Evolutionary conservation across 2,329 filamentous ascomycete species (phyloP).

Genomic region (Nemania diffusa): DNA sequence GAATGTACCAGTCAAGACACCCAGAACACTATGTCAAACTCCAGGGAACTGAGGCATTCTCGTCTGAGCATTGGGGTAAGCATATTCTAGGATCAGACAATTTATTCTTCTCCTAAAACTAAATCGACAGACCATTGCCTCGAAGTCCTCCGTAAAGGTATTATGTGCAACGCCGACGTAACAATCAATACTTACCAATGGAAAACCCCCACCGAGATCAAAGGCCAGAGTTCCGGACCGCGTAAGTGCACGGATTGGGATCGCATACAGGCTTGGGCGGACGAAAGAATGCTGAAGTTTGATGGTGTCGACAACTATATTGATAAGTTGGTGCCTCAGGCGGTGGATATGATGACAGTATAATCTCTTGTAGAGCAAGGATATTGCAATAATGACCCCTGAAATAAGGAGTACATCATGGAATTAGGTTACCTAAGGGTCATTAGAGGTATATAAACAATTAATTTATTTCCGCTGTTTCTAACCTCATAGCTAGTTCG

Average conservation of each 20-base stretch:
- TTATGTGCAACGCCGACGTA: slow-evolving; percentile 26
- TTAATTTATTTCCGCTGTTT: no score
- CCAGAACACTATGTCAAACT: slow-evolving; percentile 6
- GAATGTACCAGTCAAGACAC: slow-evolving; percentile 14
- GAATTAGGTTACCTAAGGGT: no score
- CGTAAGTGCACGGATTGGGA: slow-evolving; percentile 22
- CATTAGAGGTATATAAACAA: no score
- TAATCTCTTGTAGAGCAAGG: no score
- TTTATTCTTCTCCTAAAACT: not conserved
- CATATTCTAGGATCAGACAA: no score
- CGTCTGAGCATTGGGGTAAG: slow-evolving; percentile 1
- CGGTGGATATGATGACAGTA: no score
- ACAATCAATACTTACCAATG: slow-evolving; percentile 10
- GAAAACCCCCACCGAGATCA: not conserved
- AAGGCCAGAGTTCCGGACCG: not conserved
- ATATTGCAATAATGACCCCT: no score
- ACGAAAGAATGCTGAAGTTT: slow-evolving; percentile 7
- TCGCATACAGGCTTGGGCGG: slow-evolving; percentile 12
- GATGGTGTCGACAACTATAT: no score
- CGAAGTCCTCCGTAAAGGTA: slow-evolving; percentile 1
- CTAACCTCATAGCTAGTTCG: no score
- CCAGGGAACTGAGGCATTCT: not conserved
- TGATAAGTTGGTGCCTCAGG: no score
- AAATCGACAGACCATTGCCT: slow-evolving; percentile 19
- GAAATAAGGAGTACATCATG: no score